Conservation (phyloP, 1,284 basidiomycete species). For the Ceratobasidium sp. region DNA sequence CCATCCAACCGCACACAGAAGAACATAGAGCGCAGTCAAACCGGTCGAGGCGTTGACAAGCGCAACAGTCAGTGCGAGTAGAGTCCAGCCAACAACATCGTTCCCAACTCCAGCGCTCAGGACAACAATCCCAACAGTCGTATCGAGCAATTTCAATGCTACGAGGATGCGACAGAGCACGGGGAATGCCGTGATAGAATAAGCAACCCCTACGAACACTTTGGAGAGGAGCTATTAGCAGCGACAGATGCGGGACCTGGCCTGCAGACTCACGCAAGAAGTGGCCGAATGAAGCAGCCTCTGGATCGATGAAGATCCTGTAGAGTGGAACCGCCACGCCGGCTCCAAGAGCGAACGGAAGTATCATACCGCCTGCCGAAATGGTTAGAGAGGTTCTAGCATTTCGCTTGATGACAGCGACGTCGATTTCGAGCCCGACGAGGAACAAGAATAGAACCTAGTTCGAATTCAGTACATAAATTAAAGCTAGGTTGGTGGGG, state of each 20-base stretch:
- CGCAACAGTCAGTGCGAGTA: slow-evolving; percentile 66
- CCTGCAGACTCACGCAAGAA: slow-evolving; percentile 88
- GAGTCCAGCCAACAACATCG: slow-evolving; percentile 69
- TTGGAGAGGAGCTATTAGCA: not conserved
- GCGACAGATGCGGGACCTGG: slow-evolving; percentile 58
- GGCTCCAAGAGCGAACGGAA: slow-evolving; percentile 88
- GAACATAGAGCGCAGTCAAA: slow-evolving; percentile 62
- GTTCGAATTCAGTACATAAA: not conserved
- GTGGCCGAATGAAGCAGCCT: slow-evolving; percentile 69
- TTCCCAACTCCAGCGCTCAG: slow-evolving; percentile 95
- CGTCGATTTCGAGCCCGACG: slow-evolving; percentile 91
- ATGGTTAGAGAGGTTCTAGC: slow-evolving; percentile 69
- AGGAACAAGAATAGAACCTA: slow-evolving; percentile 89
- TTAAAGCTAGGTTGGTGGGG: not conserved
- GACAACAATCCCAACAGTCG: slow-evolving; percentile 92
- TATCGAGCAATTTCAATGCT: slow-evolving; percentile 78
- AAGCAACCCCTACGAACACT: slow-evolving; percentile 56
- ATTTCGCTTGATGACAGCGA: slow-evolving; percentile 80
- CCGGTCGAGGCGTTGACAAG: slow-evolving; percentile 60
- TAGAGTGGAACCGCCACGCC: slow-evolving; percentile 86
- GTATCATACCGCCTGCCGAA: slow-evolving; percentile 70
- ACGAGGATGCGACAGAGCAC: slow-evolving; percentile 92
- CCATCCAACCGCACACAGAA: slow-evolving; percentile 64
- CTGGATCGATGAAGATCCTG: slow-evolving; percentile 74
- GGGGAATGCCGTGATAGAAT: slow-evolving; percentile 57